These are phyloP conservation scores for Schizonepeta tenuifolia DNA, from an alignment of 257 asterid genomes.

Conservation along the genomic window DNA sequence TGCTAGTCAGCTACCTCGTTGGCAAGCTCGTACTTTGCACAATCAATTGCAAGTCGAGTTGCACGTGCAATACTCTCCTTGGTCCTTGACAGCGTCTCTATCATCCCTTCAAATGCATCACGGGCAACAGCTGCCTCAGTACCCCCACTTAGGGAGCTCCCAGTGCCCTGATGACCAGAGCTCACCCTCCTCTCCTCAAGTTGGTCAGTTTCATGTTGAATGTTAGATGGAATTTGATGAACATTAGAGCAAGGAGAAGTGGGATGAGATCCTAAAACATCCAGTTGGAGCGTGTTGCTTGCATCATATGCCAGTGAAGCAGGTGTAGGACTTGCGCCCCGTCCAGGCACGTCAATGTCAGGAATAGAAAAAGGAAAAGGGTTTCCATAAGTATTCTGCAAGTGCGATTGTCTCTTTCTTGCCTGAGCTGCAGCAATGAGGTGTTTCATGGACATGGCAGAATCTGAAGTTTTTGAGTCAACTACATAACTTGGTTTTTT, in stretches of 20 bases:
- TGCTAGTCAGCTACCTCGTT: slow-evolving; percentile 59
- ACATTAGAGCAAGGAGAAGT: slow-evolving; percentile 56
- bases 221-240: slow-evolving; percentile 46
- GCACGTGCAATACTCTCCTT: slow-evolving; percentile 96
- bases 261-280: slow-evolving; percentile 47
- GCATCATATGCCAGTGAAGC: slow-evolving; percentile 50
- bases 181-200: slow-evolving; percentile 65
- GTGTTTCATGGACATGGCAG: slow-evolving; percentile 64
- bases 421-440: slow-evolving; percentile 95
- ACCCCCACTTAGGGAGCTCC: slow-evolving; percentile 75
- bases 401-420: slow-evolving; percentile 66
- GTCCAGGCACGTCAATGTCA: slow-evolving; percentile 49
- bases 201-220: slow-evolving; percentile 64
- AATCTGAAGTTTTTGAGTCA: slow-evolving; percentile 57
- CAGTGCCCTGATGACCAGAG: slow-evolving; percentile 64
- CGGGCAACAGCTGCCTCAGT: slow-evolving; percentile 97
- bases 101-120: slow-evolving; percentile 95
- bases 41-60: slow-evolving; percentile 91
- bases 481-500: slow-evolving; percentile 39
- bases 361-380: slow-evolving; percentile 40
- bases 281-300: slow-evolving; percentile 47
- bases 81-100: slow-evolving; percentile 91
- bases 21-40: slow-evolving; percentile 86
- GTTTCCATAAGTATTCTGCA: slow-evolving; percentile 50
- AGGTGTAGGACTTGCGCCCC: slow-evolving; percentile 52